Conservation (phyloP, 306 rosid species). For the Dicorynia guianensis region DNA sequence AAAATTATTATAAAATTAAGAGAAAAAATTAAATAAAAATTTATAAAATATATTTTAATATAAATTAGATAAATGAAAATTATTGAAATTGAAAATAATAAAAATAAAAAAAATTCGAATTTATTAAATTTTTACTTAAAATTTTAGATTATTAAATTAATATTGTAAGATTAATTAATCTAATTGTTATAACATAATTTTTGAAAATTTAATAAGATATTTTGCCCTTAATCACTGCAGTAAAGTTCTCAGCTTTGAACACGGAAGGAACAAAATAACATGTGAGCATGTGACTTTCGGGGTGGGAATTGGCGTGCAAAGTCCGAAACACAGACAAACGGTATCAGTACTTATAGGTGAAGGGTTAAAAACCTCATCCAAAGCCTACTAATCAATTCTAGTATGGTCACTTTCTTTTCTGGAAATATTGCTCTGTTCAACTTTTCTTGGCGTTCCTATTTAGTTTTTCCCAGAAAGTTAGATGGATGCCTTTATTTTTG, state of each 20-base stretch:
- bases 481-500: neutral
- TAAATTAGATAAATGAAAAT: too few species aligned
- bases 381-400: neutral
- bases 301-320: conserved; percentile 16
- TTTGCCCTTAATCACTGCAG: conserved; percentile 5
- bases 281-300: conserved; percentile 52
- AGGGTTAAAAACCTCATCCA: neutral
- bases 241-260: conserved; percentile 27
- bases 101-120: too few species aligned
- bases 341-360: conserved; percentile 9
- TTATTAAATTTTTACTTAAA: neutral
- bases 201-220: too few species aligned
- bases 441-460: conserved; percentile 4
- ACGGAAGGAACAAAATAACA: conserved; percentile 45
- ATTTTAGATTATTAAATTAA: too few species aligned
- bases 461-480: neutral
- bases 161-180: too few species aligned
- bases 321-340: conserved; percentile 36
- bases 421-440: neutral
- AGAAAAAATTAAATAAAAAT: too few species aligned
- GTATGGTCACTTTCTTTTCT: neutral
- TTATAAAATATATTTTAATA: too few species aligned
- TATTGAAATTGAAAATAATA: too few species aligned
- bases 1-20: too few species aligned
- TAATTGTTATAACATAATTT: too few species aligned